Conservation (phyloP, 2,329 filamentous ascomycete genomes). For the Macrophomina phaseolina region DNA sequence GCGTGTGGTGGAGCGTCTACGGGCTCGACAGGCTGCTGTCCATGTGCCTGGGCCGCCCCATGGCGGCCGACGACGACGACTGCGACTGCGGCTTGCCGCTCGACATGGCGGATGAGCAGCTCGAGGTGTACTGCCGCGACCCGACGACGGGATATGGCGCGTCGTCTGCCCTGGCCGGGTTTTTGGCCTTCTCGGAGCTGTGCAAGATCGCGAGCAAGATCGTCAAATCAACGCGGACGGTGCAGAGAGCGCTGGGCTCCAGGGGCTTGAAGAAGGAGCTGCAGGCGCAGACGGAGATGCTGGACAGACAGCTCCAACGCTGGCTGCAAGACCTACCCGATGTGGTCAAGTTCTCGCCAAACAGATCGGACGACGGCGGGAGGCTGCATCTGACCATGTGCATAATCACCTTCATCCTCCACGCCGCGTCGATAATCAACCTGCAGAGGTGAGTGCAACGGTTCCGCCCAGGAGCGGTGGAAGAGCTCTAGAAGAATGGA, state of each 20-base stretch:
- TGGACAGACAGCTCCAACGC: not conserved
- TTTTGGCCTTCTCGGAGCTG: slow-evolving; percentile 12
- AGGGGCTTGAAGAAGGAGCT: slow-evolving; percentile 6
- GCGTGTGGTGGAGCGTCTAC: slow-evolving; percentile 19
- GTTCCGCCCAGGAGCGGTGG: not conserved
- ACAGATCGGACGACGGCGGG: slow-evolving; percentile 8
- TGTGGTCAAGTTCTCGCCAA: slow-evolving; percentile 15
- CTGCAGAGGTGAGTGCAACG: slow-evolving; percentile 4
- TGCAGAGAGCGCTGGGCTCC: not conserved
- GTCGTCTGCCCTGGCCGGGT: slow-evolving; percentile 4
- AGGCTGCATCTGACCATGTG: slow-evolving; percentile 15
- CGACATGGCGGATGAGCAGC: slow-evolving; percentile 4
- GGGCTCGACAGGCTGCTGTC: slow-evolving; percentile 17
- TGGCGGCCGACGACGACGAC: slow-evolving; percentile 7
- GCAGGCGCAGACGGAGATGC: not conserved
- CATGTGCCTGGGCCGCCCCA: slow-evolving; percentile 1
- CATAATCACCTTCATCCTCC: slow-evolving; percentile 15
- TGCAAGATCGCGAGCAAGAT: slow-evolving; percentile 16
- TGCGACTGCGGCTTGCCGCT: slow-evolving; percentile 11
- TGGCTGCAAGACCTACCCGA: slow-evolving; percentile 9
- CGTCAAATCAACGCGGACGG: slow-evolving; percentile 1
- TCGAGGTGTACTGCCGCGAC: slow-evolving; percentile 9
- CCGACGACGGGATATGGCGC: not conserved
- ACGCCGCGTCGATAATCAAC: slow-evolving; percentile 11
- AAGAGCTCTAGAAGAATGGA: not conserved